Evolutionary conservation across 768 basidiomycete species (phyloP), one percentile per base, ranked within the genome.

Genomic region (Lactifluus pinguis): DNA sequence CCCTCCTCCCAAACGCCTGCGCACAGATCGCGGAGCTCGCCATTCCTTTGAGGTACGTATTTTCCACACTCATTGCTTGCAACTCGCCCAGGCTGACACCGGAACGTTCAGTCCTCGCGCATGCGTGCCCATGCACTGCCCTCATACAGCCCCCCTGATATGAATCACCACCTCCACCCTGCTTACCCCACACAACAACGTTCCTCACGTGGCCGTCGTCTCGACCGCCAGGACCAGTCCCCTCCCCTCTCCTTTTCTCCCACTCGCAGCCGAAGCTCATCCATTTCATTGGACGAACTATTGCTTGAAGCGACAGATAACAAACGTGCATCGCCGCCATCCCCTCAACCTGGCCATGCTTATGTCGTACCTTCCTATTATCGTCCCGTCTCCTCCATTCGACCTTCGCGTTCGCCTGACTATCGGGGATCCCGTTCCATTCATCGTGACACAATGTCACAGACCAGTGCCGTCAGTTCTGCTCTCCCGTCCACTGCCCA

Each of bases 1-100:
- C 34, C 82, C 81, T 0, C 83, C 84, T 6, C 45, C 72, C 34
- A 85, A 85, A 69, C 76, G 79, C 36, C 62, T 73, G 0, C 74
- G 81, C 38, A 68, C 66, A 42, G 78, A 75, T 13, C 75, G 73
- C 59, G 70, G 67, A 32, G 74, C 74, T 47, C 69, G 72, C 49
- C 69, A 72, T 52, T 64, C 67, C 54, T 62, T 63, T 49, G 60
- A 69, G 49, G 72, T 73, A 53, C 63, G 71, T 72, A 42, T 8
- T 36, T 21, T 36, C 49, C 58, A 47, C 15, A 15, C 59, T 5
- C 19, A 45, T 53, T 44, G 47, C 50, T 41, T 53, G 36, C 38
- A 30, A 0, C 42, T 10, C 52, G 41, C 38, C 38, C 10, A 38
- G 38, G 38, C 53, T 52, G 39, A 62, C 48, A 39, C 47, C 17